A percentile compares a stretch with the other conserved stretches of the same genome.
These are phyloP conservation scores for Mycena polygramma DNA, from an alignment of 768 basidiomycete species.

Conservation along the genomic window DNA sequence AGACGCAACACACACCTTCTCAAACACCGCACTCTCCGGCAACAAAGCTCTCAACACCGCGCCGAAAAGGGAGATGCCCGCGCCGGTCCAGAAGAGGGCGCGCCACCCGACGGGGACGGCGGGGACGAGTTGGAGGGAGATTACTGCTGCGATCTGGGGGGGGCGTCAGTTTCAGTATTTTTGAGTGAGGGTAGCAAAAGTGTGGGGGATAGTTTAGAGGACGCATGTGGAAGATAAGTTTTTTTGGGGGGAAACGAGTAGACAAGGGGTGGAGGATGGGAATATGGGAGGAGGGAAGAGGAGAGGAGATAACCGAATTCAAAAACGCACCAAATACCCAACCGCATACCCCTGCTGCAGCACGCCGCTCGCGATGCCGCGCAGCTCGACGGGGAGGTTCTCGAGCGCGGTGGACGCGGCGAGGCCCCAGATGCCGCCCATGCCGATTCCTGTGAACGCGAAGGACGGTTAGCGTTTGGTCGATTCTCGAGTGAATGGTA, in stretches of 20 bases:
- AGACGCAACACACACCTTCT: no score
- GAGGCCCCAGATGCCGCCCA: constrained; percentile 93
- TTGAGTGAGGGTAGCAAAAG: no score
- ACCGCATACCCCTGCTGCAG: constrained; percentile 92
- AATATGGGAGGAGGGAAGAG: background rate
- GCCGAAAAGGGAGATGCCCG: constrained; percentile 78
- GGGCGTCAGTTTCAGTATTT: background rate
- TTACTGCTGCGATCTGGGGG: constrained; percentile 74
- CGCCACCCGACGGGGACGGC: constrained; percentile 71
- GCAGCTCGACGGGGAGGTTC: constrained; percentile 87
- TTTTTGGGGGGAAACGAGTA: background rate
- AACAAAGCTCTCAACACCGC: constrained; percentile 74
- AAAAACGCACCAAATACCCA: constrained; percentile 68
- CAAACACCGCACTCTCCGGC: constrained; percentile 77
- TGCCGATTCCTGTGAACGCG: constrained; percentile 70
- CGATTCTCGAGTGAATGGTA: no score
- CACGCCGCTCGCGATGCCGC: constrained; percentile 88
- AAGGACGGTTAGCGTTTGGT: background rate
- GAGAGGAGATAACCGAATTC: background rate
- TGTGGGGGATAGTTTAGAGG: no score
- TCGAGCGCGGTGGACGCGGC: constrained; percentile 88
- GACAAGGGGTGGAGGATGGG: background rate
- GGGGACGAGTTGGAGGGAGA: constrained; percentile 79
- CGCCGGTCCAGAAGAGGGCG: constrained; percentile 83
- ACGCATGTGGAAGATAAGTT: no score